phyloP scores from a whole-genome alignment of 805 yeast genomes.

The Metschnikowia proteae region DNA sequence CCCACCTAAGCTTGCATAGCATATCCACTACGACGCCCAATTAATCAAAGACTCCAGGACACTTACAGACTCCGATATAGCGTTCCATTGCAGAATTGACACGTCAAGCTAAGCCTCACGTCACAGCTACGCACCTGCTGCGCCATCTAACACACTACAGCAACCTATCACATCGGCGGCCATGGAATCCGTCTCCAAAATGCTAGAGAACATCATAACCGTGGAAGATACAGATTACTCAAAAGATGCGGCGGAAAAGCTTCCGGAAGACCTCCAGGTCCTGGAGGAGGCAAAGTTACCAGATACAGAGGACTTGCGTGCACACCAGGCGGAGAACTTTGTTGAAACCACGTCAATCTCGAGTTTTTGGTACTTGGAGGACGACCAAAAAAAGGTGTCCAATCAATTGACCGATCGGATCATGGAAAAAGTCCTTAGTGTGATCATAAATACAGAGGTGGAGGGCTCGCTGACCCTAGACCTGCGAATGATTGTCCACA shows the following conservation, averaged over 20 bases:
- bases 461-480: constrained; percentile 37
- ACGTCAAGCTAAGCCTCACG: background rate
- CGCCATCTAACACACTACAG: background rate
- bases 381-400: constrained; percentile 21
- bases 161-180: background rate
- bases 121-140: background rate
- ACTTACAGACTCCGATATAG: too few relatives aligned
- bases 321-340: constrained; percentile 3
- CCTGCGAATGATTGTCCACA: constrained; percentile 57
- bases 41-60: background rate
- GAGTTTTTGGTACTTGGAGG: constrained; percentile 25
- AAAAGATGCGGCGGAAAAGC: background rate
- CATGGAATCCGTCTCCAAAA: constrained; percentile 39
- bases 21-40: background rate
- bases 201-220: constrained; percentile 34
- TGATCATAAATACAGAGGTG: constrained; percentile 57
- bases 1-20: background rate
- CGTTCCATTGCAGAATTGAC: too few relatives aligned
- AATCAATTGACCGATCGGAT: constrained; percentile 57
- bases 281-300: background rate
- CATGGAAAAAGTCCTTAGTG: constrained; percentile 63
- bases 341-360: constrained; percentile 15
- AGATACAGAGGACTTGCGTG: constrained; percentile 1
- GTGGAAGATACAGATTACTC: constrained; percentile 19
- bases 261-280: background rate